phyloP scores from a whole-genome alignment of 768 basidiomycete genomes.

The Phylloporus sp. region DNA sequence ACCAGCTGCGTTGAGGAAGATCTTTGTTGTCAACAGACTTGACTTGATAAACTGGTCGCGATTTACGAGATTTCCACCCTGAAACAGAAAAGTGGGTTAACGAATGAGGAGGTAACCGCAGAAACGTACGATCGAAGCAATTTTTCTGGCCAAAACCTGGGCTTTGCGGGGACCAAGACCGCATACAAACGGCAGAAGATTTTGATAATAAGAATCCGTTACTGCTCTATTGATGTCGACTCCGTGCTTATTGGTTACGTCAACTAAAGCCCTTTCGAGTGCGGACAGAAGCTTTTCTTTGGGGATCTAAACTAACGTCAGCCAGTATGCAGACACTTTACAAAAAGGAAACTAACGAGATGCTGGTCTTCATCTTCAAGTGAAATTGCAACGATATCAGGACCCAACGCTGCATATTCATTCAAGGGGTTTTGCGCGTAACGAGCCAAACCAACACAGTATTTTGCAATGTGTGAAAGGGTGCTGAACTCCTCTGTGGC shows the following conservation, averaged over 20 bases:
- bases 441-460: constrained; percentile 90
- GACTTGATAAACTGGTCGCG: constrained; percentile 85
- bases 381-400: constrained; percentile 77
- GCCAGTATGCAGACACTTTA: not conserved
- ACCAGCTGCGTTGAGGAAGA: constrained; percentile 91
- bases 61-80: constrained; percentile 88
- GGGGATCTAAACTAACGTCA: constrained; percentile 57
- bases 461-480: constrained; percentile 75
- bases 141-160: constrained; percentile 76
- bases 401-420: constrained; percentile 87
- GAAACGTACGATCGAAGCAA: constrained; percentile 62
- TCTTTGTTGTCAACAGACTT: constrained; percentile 74
- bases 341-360: constrained; percentile 47
- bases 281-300: constrained; percentile 76
- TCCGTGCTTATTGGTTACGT: constrained; percentile 87
- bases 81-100: constrained; percentile 3
- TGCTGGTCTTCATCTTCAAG: constrained; percentile 87
- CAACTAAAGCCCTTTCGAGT: constrained; percentile 85
- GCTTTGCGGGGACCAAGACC: constrained; percentile 96
- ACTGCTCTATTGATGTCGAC: constrained; percentile 96
- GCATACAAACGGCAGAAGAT: constrained; percentile 84
- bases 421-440: constrained; percentile 92
- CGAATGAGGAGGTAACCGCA: not conserved
- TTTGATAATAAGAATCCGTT: constrained; percentile 82
- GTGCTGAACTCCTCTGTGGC: constrained; percentile 80